Percentiles rank a stretch among this genome's conserved stretches.
phyloP scores from a whole-genome alignment of 2,329 filamentous ascomycete species.

The Huntiella decipiens region DNA sequence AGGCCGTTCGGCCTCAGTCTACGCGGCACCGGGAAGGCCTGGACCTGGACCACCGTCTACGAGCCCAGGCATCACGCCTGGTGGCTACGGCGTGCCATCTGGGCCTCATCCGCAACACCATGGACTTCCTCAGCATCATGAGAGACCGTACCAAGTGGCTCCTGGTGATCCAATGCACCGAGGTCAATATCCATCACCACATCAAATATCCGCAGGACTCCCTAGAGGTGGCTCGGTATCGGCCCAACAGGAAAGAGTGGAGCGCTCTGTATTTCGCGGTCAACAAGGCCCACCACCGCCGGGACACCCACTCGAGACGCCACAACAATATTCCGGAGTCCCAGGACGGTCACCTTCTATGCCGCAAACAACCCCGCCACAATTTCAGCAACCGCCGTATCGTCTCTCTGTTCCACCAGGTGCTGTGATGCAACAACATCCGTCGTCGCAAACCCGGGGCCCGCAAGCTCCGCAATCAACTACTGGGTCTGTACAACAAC shows the following conservation, averaged over 20 bases:
- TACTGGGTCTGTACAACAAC: constrained; percentile 14
- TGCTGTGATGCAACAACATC: constrained; percentile 13
- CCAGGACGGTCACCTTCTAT: not conserved
- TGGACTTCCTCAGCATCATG: too few relatives aligned
- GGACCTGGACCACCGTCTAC: constrained; percentile 1
- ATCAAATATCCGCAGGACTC: not conserved
- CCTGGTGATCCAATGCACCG: constrained; percentile 2
- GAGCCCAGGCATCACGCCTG: not conserved
- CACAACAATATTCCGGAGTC: not conserved
- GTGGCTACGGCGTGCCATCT: not conserved
- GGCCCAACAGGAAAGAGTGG: too few relatives aligned
- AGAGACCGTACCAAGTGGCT: too few relatives aligned
- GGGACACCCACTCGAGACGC: not conserved
- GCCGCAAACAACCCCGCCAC: constrained; percentile 14
- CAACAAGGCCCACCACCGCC: not conserved
- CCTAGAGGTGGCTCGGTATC: too few relatives aligned
- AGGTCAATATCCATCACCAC: constrained; percentile 5
- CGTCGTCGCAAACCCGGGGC: not conserved
- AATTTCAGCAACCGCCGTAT: constrained; percentile 12
- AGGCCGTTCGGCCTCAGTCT: constrained; percentile 6
- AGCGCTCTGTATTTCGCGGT: too few relatives aligned
- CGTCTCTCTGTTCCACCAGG: constrained; percentile 4
- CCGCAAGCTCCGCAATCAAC: too few relatives aligned
- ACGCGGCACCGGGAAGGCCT: constrained; percentile 2
- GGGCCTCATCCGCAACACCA: not conserved